phyloP scores from a whole-genome alignment of 305 asterid species.

The Salvia sclarea region DNA sequence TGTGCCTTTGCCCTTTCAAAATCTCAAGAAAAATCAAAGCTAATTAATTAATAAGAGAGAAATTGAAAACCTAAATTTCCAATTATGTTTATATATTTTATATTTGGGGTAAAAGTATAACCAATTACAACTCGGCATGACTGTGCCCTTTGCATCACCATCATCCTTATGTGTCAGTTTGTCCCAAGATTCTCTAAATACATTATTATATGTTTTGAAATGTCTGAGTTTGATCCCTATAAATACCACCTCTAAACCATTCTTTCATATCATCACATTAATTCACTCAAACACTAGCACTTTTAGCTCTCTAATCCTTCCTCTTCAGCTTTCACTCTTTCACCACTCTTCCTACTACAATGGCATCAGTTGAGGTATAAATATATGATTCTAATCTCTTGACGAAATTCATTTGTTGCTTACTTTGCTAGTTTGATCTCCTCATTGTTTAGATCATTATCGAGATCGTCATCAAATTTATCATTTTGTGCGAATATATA shows the following conservation, averaged over 20 bases:
- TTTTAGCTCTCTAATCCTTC: constrained; percentile 5
- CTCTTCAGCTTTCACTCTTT: neutral
- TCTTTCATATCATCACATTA: constrained; percentile 39
- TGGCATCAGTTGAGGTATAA: constrained; percentile 65
- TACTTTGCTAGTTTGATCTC: neutral
- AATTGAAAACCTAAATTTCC: neutral
- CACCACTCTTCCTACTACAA: constrained; percentile 25
- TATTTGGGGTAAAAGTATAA: constrained; percentile 33
- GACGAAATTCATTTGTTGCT: neutral
- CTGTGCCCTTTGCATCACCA: constrained; percentile 33
- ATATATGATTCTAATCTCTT: neutral
- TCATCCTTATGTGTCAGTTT: constrained; percentile 37
- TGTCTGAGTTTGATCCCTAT: constrained; percentile 38
- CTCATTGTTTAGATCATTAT: neutral
- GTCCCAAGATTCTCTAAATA: constrained; percentile 34
- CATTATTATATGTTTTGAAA: constrained; percentile 18
- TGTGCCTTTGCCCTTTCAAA: constrained; percentile 45
- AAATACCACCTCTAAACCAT: constrained; percentile 42
- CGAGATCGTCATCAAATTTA: neutral
- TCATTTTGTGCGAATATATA: neutral
- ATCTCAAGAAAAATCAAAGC: constrained; percentile 1
- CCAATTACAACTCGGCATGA: constrained; percentile 50
- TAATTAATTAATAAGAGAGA: neutral
- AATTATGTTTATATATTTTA: neutral
- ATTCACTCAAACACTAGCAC: constrained; percentile 17